These are phyloP conservation scores for Colletotrichum lindemuthianum DNA, from an alignment of 2,329 filamentous ascomycete species.

Conservation along the genomic window DNA sequence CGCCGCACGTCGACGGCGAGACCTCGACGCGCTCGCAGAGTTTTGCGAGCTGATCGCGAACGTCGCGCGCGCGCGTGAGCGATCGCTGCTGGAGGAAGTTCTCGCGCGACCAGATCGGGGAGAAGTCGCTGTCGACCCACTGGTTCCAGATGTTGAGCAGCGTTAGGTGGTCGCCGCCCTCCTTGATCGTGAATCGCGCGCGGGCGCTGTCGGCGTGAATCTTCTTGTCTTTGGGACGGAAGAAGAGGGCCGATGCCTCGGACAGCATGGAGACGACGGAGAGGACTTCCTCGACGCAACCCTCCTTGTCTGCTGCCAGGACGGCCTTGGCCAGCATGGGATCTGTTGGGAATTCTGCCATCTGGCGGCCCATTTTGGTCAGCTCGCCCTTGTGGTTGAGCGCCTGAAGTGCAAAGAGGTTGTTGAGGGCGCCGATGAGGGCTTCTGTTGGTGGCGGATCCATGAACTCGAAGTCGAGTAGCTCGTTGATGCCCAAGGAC, in stretches of 20 bases:
- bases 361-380: constrained; percentile 90
- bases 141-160: constrained; percentile 95
- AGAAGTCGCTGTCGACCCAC: constrained; percentile 93
- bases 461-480: constrained; percentile 96
- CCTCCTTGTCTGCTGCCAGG: constrained; percentile 86
- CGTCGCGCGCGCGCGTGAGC: constrained; percentile 88
- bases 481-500: constrained; percentile 88
- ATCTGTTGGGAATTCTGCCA: constrained; percentile 94
- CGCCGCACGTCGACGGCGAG: constrained; percentile 73
- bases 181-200: constrained; percentile 87
- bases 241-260: constrained; percentile 90
- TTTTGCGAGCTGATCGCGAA: constrained; percentile 90
- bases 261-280: constrained; percentile 95
- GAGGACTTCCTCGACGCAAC: constrained; percentile 93
- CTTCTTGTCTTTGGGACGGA: constrained; percentile 96
- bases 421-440: constrained; percentile 87
- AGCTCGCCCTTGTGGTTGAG: constrained; percentile 89
- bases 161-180: constrained; percentile 89
- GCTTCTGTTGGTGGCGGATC: constrained; percentile 91
- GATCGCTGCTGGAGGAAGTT: constrained; percentile 94
- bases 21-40: constrained; percentile 95
- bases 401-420: constrained; percentile 89
- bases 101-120: constrained; percentile 86
- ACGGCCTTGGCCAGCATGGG: constrained; percentile 92
- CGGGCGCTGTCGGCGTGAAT: constrained; percentile 93